Conservation (phyloP, 148 eudicot genomes). For the Rhododendron kiyosumense region DNA sequence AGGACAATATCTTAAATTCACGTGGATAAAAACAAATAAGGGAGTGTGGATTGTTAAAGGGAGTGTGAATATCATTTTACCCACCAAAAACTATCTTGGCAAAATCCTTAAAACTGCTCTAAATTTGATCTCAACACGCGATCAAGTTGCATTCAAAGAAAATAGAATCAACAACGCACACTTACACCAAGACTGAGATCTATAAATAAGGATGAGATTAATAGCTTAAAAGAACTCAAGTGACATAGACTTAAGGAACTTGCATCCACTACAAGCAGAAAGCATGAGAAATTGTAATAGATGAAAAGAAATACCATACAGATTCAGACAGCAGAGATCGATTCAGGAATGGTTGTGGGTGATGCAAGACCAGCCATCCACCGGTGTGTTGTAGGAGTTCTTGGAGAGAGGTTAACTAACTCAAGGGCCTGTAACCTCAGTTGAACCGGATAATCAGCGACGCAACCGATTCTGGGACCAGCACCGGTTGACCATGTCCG, state of each 20-base stretch:
- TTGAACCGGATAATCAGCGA: slow-evolving; percentile 77
- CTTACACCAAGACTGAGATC: too few species aligned
- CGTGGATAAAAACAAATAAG: too few species aligned
- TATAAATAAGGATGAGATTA: neutral
- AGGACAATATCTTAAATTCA: too few species aligned
- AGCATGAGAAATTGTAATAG: neutral
- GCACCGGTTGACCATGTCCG: slow-evolving; percentile 74
- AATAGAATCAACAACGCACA: too few species aligned
- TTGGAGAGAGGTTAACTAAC: slow-evolving; percentile 63
- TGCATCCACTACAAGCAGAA: neutral
- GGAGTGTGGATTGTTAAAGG: too few species aligned
- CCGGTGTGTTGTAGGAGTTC: slow-evolving; percentile 13
- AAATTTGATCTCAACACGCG: neutral
- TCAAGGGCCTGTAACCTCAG: slow-evolving; percentile 73
- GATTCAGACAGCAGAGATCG: neutral
- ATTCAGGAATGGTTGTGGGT: slow-evolving; percentile 15
- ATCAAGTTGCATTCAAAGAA: too few species aligned
- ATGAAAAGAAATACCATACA: neutral
- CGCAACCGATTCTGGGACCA: slow-evolving; percentile 84
- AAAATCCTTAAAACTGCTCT: neutral
- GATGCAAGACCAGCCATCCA: slow-evolving; percentile 20
- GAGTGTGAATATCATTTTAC: too few species aligned
- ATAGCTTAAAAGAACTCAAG: neutral
- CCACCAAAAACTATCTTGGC: neutral
- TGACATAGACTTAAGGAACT: neutral